Evolutionary conservation across 495 filamentous ascomycete genomes (phyloP), one percentile per base, ranked within the genome.

Genomic region (Achaetomiella virescens): DNA sequence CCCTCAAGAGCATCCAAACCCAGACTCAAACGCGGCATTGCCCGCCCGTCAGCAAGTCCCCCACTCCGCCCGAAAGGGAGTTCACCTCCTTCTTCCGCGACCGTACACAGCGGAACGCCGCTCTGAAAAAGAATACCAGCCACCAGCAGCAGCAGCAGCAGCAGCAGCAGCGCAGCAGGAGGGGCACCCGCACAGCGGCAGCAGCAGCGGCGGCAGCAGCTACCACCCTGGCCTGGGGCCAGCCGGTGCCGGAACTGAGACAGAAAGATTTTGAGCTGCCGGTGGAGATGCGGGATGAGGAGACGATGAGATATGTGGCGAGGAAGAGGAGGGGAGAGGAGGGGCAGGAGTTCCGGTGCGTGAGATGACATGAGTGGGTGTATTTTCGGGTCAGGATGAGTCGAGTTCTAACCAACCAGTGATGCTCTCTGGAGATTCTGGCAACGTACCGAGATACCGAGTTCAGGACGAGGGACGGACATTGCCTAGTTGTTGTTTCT

Each of bases 51-150:
- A 31, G 27, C 27, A 31, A 31, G 9, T 31, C 7, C 48, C 61
- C 42, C 25, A 35, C 42, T 27, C 35, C 43, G 10, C 76, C 78
- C 10, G 72, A 78, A 15, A 82, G 78, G 60, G 87, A 89, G 20
- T 92, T 97, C 66, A 89, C 77, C 3, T 95, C 89, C 0, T 96
- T 96, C 73, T 97, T 87, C 69, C 51, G 75, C 14, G 90, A 92
- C 66, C 81, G 78, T 8, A 81, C 95, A 61, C 77, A 87, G 42
- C 87, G 92, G 33, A 86, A 84, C 3, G 79, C 84, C 11, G 92
- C 93, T 10, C 65, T 92, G 27, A 85, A 73, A 53, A 80, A 76
- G 67, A 74, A n/a, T n/a, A n/a, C n/a, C n/a, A n/a, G n/a, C n/a
- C n/a, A n/a, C n/a, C n/a, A n/a, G n/a, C 27, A 9, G 9, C 9